phyloP scores from a whole-genome alignment of 2,329 filamentous ascomycete genomes.

The Aaosphaeria arxii region DNA sequence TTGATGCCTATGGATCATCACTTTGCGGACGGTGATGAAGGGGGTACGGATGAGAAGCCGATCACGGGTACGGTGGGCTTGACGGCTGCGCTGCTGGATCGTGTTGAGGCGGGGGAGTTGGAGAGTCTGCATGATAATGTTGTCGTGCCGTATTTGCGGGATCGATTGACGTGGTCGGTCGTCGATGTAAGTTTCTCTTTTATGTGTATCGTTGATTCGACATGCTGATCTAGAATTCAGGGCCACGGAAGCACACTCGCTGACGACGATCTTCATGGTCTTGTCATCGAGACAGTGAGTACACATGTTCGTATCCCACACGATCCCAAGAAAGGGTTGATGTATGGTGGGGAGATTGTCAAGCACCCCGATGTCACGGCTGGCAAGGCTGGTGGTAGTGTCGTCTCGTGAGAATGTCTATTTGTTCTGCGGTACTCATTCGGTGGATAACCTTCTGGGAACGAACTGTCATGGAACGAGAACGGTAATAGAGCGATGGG shows the following conservation, averaged over 20 bases:
- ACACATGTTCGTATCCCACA: background rate
- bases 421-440: too few species aligned
- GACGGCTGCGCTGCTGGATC: slow-evolving; percentile 4
- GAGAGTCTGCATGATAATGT: slow-evolving; percentile 1
- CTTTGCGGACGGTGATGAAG: background rate
- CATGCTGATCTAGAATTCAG: background rate
- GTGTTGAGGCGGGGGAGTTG: slow-evolving; percentile 2
- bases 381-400: background rate
- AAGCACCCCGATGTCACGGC: background rate
- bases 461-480: too few species aligned
- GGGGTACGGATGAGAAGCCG: background rate
- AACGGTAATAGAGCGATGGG: too few species aligned
- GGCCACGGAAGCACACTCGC: background rate
- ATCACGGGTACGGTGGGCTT: slow-evolving; percentile 3
- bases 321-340: background rate
- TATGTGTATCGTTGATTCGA: background rate
- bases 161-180: background rate
- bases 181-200: background rate
- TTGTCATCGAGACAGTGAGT: background rate
- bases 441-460: too few species aligned
- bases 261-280: background rate
- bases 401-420: too few species aligned
- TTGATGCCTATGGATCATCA: background rate
- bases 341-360: background rate
- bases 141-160: slow-evolving; percentile 5